Percentiles rank a stretch among this genome's conserved stretches.
These are phyloP conservation scores for Paramecium sonneborni DNA, from an alignment of 73 alveolate genomes.

Conservation along the genomic window DNA sequence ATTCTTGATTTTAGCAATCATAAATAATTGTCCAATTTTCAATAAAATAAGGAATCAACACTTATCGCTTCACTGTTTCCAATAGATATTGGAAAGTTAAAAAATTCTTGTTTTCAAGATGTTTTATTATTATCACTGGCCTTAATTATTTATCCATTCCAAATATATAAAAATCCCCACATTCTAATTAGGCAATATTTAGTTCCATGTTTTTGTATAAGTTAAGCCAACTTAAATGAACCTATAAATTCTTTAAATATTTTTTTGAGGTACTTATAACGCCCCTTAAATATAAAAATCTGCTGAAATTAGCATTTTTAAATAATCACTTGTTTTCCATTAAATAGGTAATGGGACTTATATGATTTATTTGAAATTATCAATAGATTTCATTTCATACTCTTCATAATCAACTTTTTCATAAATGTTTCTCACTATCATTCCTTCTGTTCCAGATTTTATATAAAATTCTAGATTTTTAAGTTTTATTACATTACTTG, in stretches of 20 bases:
- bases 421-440: constrained; percentile 29
- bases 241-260: not conserved
- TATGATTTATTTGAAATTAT: not conserved
- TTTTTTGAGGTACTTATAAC: not conserved
- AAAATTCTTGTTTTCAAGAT: not conserved
- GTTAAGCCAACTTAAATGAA: constrained; percentile 22
- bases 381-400: not conserved
- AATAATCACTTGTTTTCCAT: constrained; percentile 36
- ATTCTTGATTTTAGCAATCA: not conserved
- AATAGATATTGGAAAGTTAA: not conserved
- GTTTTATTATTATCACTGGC: not conserved
- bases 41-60: constrained; percentile 11
- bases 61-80: constrained; percentile 26
- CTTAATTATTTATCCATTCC: constrained; percentile 23
- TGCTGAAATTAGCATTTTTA: not conserved
- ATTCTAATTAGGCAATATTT: not conserved
- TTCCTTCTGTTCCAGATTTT: constrained; percentile 37
- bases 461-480: constrained; percentile 24
- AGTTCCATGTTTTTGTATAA: not conserved
- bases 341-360: not conserved
- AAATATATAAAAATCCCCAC: constrained; percentile 23
- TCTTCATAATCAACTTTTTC: constrained; percentile 43
- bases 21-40: constrained; percentile 37
- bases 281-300: constrained; percentile 13
- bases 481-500: not conserved